phyloP scores from a whole-genome alignment of 805 yeast species.

The Blastobotrys muscicola region DNA sequence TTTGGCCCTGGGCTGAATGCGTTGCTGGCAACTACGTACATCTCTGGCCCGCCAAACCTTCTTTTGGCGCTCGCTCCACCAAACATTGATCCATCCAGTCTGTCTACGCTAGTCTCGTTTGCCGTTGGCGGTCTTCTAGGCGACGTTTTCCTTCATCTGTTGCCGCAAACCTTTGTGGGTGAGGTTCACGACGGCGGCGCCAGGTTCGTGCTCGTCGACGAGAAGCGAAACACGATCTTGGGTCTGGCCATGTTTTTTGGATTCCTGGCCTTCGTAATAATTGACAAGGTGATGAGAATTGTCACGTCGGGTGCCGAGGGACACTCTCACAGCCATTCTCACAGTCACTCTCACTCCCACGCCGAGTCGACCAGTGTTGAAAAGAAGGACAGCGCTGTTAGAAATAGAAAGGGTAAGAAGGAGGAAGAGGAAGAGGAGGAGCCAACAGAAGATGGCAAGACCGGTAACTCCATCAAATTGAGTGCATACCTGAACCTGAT shows the following conservation, averaged over 20 bases:
- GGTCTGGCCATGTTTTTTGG: slow-evolving; percentile 55
- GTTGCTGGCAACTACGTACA: slow-evolving; percentile 50
- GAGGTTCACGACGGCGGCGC: slow-evolving; percentile 34
- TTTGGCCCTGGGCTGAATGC: slow-evolving; percentile 54
- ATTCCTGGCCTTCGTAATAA: slow-evolving; percentile 45
- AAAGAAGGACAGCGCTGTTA: slow-evolving; percentile 16
- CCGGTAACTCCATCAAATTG: slow-evolving; percentile 27
- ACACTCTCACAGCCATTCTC: slow-evolving; percentile 35
- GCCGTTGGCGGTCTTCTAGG: slow-evolving; percentile 73
- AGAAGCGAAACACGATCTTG: slow-evolving; percentile 36
- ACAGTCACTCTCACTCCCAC: slow-evolving; percentile 32
- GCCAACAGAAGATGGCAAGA: slow-evolving; percentile 5
- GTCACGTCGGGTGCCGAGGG: slow-evolving; percentile 22
- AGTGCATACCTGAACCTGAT: slow-evolving; percentile 58
- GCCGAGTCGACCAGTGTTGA: slow-evolving; percentile 13
- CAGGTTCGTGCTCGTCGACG: slow-evolving; percentile 42
- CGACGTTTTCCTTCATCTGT: slow-evolving; percentile 60
- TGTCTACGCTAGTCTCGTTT: slow-evolving; percentile 53
- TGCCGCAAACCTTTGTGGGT: slow-evolving; percentile 60
- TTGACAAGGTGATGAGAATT: slow-evolving; percentile 54
- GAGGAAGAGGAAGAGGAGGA: slow-evolving; percentile 2
- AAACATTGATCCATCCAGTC: slow-evolving; percentile 39
- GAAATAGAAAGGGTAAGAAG: slow-evolving; percentile 10
- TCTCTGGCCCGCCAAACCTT: slow-evolving; percentile 57
- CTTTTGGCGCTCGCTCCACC: slow-evolving; percentile 50